Conservation (phyloP, 164 flowering plant species). For the Stephania japonica region DNA sequence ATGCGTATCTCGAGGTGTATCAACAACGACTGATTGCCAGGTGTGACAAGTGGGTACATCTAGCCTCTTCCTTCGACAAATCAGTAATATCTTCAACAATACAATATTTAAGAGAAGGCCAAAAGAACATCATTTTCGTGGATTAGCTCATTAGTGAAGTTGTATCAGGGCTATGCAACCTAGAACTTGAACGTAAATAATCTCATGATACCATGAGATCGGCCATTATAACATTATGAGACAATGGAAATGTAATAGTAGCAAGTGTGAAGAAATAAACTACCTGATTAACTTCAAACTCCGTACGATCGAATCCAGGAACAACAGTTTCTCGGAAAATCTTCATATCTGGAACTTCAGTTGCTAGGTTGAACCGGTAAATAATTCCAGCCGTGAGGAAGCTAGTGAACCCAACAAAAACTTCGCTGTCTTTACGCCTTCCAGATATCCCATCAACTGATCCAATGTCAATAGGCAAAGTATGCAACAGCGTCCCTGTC, state of each 20-base stretch:
- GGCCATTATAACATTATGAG: too few species aligned
- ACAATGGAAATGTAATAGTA: too few species aligned
- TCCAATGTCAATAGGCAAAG: conserved; percentile 85
- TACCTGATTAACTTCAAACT: conserved; percentile 88
- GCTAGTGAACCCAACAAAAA: conserved; percentile 77
- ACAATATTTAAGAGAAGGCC: too few species aligned
- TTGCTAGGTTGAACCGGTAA: conserved; percentile 61
- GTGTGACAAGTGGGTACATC: too few species aligned
- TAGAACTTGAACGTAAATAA: too few species aligned
- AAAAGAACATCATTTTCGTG: too few species aligned
- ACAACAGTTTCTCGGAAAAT: conserved; percentile 74
- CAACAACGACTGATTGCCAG: too few species aligned
- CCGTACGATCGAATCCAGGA: conserved; percentile 77
- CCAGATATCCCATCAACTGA: conserved; percentile 62
- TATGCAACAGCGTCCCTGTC: conserved; percentile 66
- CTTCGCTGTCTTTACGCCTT: conserved; percentile 50
- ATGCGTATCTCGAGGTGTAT: too few species aligned
- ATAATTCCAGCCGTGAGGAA: conserved; percentile 92
- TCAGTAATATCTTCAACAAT: not conserved
- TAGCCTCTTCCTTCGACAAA: too few species aligned
- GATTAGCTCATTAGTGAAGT: too few species aligned
- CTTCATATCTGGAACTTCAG: conserved; percentile 61
- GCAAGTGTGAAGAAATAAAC: not conserved
- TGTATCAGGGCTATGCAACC: too few species aligned
- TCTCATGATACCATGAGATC: not conserved